phyloP scores from a whole-genome alignment of 495 filamentous ascomycete species.

The Penicillium steckii region DNA sequence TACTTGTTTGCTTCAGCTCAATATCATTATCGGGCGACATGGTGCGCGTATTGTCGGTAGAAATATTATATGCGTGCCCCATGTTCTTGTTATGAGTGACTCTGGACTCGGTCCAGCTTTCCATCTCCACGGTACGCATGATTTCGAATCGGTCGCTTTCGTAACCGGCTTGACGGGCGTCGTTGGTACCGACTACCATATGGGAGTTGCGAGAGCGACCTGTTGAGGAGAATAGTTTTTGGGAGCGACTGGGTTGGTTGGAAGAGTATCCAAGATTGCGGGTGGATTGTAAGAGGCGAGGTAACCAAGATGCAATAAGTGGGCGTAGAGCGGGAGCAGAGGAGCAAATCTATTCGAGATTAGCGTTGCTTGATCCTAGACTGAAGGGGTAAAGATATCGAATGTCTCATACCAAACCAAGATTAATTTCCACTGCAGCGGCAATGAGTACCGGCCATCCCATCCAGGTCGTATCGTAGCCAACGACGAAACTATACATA shows the following conservation, averaged over 20 bases:
- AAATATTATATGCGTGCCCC: conserved; percentile 11
- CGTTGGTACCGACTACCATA: background rate
- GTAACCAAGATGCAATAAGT: conserved; percentile 45
- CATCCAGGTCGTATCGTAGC: conserved; percentile 54
- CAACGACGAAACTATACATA: conserved; percentile 35
- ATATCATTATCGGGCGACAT: conserved; percentile 13
- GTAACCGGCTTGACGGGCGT: conserved; percentile 7
- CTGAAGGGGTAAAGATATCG: background rate
- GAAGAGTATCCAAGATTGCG: conserved; percentile 19
- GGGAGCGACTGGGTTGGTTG: conserved; percentile 18
- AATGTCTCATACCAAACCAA: conserved; percentile 54
- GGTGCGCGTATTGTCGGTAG: conserved; percentile 14
- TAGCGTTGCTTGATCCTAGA: background rate
- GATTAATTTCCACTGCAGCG: conserved; percentile 55
- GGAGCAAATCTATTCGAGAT: conserved; percentile 45
- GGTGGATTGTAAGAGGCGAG: conserved; percentile 35
- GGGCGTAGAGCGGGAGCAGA: conserved; percentile 56
- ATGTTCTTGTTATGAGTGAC: conserved; percentile 13
- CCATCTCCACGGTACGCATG: conserved; percentile 36
- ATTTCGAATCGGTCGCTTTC: conserved; percentile 26
- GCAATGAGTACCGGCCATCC: conserved; percentile 53
- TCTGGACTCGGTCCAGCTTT: conserved; percentile 29
- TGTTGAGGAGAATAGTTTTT: conserved; percentile 27
- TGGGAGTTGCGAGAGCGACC: conserved; percentile 21
- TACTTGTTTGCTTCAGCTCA: conserved; percentile 17